Evolutionary conservation across 192 early-diverging fungal genomes (phyloP).

Genomic region (Coemansia erecta): DNA sequence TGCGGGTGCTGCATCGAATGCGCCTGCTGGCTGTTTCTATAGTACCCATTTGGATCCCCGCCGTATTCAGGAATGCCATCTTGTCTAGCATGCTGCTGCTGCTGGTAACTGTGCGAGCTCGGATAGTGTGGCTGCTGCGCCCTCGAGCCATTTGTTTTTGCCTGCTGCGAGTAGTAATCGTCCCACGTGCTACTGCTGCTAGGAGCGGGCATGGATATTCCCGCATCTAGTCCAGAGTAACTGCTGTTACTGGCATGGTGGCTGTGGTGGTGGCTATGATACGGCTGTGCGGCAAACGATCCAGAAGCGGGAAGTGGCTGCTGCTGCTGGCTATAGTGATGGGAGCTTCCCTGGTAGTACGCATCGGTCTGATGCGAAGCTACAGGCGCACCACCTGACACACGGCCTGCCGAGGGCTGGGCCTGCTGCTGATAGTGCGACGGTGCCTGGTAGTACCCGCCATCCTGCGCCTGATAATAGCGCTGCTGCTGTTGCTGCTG

Average conservation of each 20-base stretch:
- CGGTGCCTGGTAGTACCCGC: slow-evolving; percentile 18
- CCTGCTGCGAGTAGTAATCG: slow-evolving; percentile 13
- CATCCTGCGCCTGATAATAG: slow-evolving; percentile 11
- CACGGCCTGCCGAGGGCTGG: background rate
- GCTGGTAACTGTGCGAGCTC: slow-evolving; percentile 4
- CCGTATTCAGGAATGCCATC: background rate
- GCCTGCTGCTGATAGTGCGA: slow-evolving; percentile 11
- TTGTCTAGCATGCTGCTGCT: background rate
- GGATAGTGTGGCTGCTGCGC: slow-evolving; percentile 3
- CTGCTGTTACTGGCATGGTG: slow-evolving; percentile 11
- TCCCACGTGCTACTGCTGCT: slow-evolving; percentile 5
- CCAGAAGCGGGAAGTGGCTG: slow-evolving; percentile 3
- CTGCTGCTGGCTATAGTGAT: slow-evolving; percentile 9
- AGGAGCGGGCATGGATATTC: slow-evolving; percentile 12
- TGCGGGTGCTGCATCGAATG: slow-evolving; percentile 2
- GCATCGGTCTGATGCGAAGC: background rate
- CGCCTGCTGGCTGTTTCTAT: background rate
- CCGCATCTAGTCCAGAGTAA: slow-evolving; percentile 12
- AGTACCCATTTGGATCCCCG: slow-evolving; percentile 5
- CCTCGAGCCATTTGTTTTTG: background rate
- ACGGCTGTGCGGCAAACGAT: background rate
- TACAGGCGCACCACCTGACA: background rate
- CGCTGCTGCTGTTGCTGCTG: slow-evolving; percentile 11
- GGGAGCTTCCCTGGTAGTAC: slow-evolving; percentile 7
- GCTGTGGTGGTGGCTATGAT: slow-evolving; percentile 5